Evolutionary conservation across 345 rosid species (phyloP).

Genomic region (Citrus mangshanensis): DNA sequence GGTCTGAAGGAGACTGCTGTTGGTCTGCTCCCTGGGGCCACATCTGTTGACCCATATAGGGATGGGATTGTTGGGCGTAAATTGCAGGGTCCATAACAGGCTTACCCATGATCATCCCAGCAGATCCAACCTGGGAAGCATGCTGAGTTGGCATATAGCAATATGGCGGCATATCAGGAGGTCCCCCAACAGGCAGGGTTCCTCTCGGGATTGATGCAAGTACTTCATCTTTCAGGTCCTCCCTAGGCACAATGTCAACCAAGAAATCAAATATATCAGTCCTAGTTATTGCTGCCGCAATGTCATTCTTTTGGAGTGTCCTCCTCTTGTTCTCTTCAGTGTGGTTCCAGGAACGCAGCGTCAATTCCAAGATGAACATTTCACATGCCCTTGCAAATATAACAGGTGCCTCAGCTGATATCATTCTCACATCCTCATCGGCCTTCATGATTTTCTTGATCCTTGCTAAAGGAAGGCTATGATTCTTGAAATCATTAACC

Average conservation of each 20-base stretch:
- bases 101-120: slow-evolving; percentile 89
- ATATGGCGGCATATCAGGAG: slow-evolving; percentile 67
- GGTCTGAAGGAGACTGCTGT: slow-evolving; percentile 67
- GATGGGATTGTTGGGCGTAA: slow-evolving; percentile 55
- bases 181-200: slow-evolving; percentile 49
- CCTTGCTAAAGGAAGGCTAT: slow-evolving; percentile 91
- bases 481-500: slow-evolving; percentile 85
- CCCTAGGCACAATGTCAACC: slow-evolving; percentile 92
- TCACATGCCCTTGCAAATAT: slow-evolving; percentile 97
- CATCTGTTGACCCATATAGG: slow-evolving; percentile 71
- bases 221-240: slow-evolving; percentile 86
- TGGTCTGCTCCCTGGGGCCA: slow-evolving; percentile 77
- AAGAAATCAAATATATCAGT: slow-evolving; percentile 93
- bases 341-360: slow-evolving; percentile 95
- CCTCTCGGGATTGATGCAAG: slow-evolving; percentile 64
- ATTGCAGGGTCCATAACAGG: slow-evolving; percentile 64
- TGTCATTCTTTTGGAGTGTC: slow-evolving; percentile 93
- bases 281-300: slow-evolving; percentile 91
- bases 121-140: slow-evolving; percentile 57
- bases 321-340: slow-evolving; percentile 95
- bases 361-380: slow-evolving; percentile 92
- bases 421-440: slow-evolving; percentile 95
- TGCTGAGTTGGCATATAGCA: slow-evolving; percentile 72
- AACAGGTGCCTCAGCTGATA: slow-evolving; percentile 96
- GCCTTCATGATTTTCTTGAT: slow-evolving; percentile 99